Conservation (phyloP, 2,329 filamentous ascomycete genomes). For the Aspergillus pseudonomiae region DNA sequence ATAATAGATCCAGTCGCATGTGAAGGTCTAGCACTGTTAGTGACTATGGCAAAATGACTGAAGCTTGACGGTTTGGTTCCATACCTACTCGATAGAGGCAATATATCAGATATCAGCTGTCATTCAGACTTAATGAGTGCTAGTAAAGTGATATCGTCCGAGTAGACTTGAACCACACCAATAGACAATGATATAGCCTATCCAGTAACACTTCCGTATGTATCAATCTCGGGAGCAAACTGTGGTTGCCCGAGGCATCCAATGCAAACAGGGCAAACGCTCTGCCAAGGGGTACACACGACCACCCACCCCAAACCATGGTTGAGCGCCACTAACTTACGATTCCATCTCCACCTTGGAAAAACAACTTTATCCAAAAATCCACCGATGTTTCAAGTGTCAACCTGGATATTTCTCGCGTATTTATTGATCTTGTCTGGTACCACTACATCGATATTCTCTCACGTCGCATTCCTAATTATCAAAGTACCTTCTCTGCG, state of each 20-base stretch:
- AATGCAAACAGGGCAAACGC: neutral
- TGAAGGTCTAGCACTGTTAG: neutral
- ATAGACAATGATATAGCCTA: neutral
- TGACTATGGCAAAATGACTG: neutral
- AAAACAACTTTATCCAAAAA: neutral
- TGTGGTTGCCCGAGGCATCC: conserved; percentile 1
- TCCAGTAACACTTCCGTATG: neutral
- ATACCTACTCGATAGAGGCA: neutral
- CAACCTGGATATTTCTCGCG: neutral
- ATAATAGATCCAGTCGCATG: neutral
- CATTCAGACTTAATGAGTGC: neutral
- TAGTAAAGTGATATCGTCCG: neutral
- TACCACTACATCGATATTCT: neutral
- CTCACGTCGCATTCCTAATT: neutral
- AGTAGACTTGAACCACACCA: neutral
- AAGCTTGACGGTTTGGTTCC: neutral
- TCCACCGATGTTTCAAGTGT: neutral
- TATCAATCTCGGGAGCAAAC: neutral
- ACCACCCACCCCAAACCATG: neutral
- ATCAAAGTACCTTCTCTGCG: neutral
- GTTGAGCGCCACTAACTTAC: neutral
- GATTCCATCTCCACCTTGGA: neutral
- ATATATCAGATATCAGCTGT: neutral
- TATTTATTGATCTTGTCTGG: neutral
- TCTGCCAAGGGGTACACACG: neutral